Base-by-base conservation (phyloP, 2,329 filamentous ascomycete genomes). In the Fusarium nelsonii region DNA sequence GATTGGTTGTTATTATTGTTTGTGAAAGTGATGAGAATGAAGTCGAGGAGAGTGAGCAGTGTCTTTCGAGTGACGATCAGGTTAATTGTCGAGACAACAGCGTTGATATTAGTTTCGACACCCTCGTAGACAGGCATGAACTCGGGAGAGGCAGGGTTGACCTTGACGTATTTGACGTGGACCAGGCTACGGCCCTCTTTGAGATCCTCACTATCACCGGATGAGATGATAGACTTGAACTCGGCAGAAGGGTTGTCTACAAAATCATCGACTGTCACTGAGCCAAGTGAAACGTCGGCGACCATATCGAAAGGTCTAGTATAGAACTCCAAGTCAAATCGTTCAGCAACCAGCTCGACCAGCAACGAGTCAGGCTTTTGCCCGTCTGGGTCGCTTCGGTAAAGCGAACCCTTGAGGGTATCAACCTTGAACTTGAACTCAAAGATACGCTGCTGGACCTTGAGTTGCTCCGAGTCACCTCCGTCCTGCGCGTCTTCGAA, bases 371-470 rank as follows among this genome's bases (percentile, higher is more conserved):
- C 97, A 0, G 90, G 87, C 66, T 90, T 90, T 64, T 87, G 87
- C 46, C 90, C 89, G 71, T 95, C 90, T 1, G 92, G 88, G 73
- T 97, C 94, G 58, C 94, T 93, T 68, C 90, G 89, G 79, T 93
- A 99, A 2, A 99, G 84, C 1, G 96, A 98, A 3, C 96, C 96
- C 79, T 97, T 94, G 45, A 99, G 86, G 64, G 92, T 93, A 74
- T 97, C 96, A 36, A 99, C 96, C 10, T 93, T 94, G 79, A 99
- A 99, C 71, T 94, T 97, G 82, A 99, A 93, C 77, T 99, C 94
- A 72, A 99, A 98, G 68, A 91, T 95, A 44, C 92, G 91, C 74
- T 97, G 94, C 73, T 97, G 92, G 46, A 96, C 83, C 74, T 92
- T 92, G 28, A 92, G 83, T 36, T 89, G 84, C 46, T 88, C 83